phyloP scores from a whole-genome alignment of 495 filamentous ascomycete genomes.

The Xanthoparmelia taractica region DNA sequence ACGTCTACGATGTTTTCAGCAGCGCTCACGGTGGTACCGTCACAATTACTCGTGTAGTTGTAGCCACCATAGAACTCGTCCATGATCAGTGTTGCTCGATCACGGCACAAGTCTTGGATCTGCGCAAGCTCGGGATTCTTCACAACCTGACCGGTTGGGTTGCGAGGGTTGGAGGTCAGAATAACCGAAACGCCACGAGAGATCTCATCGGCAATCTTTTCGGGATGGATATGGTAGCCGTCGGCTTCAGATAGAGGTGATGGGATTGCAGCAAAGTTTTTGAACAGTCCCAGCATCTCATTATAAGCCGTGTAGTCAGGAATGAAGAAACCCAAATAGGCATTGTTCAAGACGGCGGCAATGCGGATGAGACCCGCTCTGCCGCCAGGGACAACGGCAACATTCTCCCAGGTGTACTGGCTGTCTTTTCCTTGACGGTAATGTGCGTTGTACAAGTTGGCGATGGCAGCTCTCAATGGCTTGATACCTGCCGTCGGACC shows the following conservation, averaged over 20 bases:
- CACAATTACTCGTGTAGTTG: slow-evolving; percentile 86
- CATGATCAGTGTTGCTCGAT: slow-evolving; percentile 54
- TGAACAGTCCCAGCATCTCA: slow-evolving; percentile 91
- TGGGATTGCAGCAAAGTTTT: slow-evolving; percentile 85
- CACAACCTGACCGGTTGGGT: slow-evolving; percentile 86
- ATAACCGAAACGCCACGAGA: slow-evolving; percentile 81
- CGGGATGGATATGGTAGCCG: slow-evolving; percentile 81
- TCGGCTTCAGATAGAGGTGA: slow-evolving; percentile 76
- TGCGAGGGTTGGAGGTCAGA: slow-evolving; percentile 91
- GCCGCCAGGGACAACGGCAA: slow-evolving; percentile 94
- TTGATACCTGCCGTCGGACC: slow-evolving; percentile 92
- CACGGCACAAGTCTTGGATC: slow-evolving; percentile 57
- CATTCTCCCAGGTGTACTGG: slow-evolving; percentile 97
- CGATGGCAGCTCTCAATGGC: slow-evolving; percentile 81
- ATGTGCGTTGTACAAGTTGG: slow-evolving; percentile 84
- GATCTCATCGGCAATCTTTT: slow-evolving; percentile 88
- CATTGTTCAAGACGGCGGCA: slow-evolving; percentile 86
- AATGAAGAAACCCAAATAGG: slow-evolving; percentile 52
- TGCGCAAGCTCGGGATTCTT: slow-evolving; percentile 70
- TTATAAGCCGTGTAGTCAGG: slow-evolving; percentile 74
- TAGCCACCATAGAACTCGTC: slow-evolving; percentile 97
- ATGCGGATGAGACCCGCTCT: slow-evolving; percentile 89
- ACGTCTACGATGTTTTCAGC: slow-evolving; percentile 75
- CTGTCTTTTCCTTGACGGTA: slow-evolving; percentile 82
- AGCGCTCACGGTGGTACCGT: slow-evolving; percentile 77